These are phyloP conservation scores for Cladosporium sp. DNA, from an alignment of 2,329 filamentous ascomycete genomes.

Conservation along the genomic window DNA sequence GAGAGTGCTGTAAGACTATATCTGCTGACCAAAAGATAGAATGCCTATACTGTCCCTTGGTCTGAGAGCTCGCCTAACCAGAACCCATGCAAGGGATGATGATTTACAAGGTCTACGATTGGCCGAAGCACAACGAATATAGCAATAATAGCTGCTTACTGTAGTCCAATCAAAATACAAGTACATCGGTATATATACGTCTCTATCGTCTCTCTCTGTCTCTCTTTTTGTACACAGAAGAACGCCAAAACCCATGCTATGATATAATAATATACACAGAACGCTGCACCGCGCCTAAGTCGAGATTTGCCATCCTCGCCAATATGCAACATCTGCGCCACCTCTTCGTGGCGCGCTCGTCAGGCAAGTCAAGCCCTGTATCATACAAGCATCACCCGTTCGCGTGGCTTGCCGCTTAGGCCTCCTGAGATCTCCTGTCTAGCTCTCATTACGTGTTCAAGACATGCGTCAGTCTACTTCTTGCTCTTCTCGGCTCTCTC, in stretches of 20 bases:
- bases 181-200: not conserved
- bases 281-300: not conserved
- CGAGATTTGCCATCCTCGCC: not conserved
- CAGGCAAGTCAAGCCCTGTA: not conserved
- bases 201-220: not conserved
- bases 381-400: not conserved
- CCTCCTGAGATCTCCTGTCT: not conserved
- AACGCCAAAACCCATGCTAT: not conserved
- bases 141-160: not conserved
- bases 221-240: not conserved
- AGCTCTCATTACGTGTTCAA: not conserved
- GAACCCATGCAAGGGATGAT: not conserved
- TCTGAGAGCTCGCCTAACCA: not conserved
- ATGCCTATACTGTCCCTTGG: not conserved
- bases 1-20: not conserved
- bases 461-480: slow-evolving; percentile 46
- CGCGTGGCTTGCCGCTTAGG: not conserved
- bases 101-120: not conserved
- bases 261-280: not conserved
- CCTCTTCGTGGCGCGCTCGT: not conserved
- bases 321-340: not conserved
- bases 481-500: slow-evolving; percentile 64
- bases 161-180: not conserved
- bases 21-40: not conserved
- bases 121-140: not conserved